Evolutionary conservation across 208 protist species (phyloP).

Genomic region (Trypanosoma platydactyli): DNA sequence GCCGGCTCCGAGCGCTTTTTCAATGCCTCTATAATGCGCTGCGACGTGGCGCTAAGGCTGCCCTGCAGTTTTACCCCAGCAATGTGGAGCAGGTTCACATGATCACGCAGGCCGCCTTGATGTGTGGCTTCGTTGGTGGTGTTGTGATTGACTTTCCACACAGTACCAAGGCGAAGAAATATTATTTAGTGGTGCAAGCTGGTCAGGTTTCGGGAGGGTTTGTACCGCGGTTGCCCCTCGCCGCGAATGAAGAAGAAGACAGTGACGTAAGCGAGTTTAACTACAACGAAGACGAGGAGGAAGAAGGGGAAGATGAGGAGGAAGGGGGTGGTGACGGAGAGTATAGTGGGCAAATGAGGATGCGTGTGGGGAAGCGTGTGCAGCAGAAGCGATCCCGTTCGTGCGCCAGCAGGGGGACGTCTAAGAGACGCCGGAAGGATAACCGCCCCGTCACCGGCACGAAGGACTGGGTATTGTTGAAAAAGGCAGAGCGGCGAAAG

Average conservation of each 20-base stretch:
- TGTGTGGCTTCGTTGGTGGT: conserved; percentile 97
- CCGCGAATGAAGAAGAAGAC: conserved; percentile 10
- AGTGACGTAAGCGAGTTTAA: conserved; percentile 25
- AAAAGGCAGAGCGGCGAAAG: conserved; percentile 93
- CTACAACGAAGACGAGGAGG: conserved; percentile 29
- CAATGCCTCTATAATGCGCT: conserved; percentile 96
- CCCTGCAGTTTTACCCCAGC: conserved; percentile 98
- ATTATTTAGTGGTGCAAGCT: conserved; percentile 92
- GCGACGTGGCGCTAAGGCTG: conserved; percentile 88
- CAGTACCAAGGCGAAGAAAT: conserved; percentile 97
- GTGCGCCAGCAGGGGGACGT: conserved; percentile 21
- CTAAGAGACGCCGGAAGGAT: conserved; percentile 61
- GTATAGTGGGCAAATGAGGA: conserved; percentile 31
- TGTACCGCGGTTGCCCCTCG: conserved; percentile 48
- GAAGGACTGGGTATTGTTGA: conserved; percentile 95
- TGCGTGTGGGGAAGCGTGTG: conserved; percentile 24
- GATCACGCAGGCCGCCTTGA: conserved; percentile 96
- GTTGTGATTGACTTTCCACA: conserved; percentile 98
- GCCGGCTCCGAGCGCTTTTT: conserved; percentile 96
- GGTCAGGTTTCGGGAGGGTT: conserved; percentile 79
- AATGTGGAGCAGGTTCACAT: conserved; percentile 95
- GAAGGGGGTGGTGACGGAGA: conserved; percentile 29
- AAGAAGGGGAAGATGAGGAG: conserved; percentile 40
- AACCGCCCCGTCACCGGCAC: conserved; percentile 74
- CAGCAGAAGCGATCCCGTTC: conserved; percentile 40